Conservation (phyloP, 2,329 filamentous ascomycete species). For the Malbranchea cinnamomea region DNA sequence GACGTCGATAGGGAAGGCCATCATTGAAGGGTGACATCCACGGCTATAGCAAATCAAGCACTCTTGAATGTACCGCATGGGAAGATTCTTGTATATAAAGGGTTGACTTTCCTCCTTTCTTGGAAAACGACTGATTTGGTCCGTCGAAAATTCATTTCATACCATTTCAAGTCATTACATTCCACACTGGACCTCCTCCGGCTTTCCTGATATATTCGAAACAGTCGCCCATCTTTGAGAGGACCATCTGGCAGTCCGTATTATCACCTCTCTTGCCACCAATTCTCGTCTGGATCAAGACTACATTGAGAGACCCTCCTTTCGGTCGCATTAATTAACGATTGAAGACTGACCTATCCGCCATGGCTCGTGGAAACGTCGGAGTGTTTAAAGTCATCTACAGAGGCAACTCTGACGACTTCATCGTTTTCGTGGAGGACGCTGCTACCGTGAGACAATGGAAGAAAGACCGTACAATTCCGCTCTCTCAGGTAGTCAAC, state of each 20-base stretch:
- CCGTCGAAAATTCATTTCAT: not conserved
- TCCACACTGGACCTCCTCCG: not conserved
- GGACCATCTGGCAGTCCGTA: no score
- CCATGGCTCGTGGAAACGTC: constrained; percentile 60
- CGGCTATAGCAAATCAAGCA: not conserved
- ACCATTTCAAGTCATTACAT: not conserved
- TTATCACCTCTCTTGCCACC: no score
- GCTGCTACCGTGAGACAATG: constrained; percentile 58
- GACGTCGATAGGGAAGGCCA: constrained; percentile 6
- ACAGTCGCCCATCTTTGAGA: no score
- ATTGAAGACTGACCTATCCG: no score
- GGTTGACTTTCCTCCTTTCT: not conserved
- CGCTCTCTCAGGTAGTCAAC: constrained; percentile 71
- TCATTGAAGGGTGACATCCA: not conserved
- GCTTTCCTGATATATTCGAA: no score
- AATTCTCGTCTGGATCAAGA: no score
- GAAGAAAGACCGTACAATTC: constrained; percentile 62
- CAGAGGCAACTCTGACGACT: constrained; percentile 60
- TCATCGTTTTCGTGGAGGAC: constrained; percentile 50
- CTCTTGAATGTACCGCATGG: no score
- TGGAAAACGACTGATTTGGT: not conserved
- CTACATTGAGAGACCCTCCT: no score
- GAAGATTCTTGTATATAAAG: not conserved
- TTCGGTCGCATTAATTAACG: no score
- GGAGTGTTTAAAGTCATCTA: constrained; percentile 65